Evolutionary conservation across 257 asterid genomes (phyloP).

Genomic region (Anisodus tanguticus): DNA sequence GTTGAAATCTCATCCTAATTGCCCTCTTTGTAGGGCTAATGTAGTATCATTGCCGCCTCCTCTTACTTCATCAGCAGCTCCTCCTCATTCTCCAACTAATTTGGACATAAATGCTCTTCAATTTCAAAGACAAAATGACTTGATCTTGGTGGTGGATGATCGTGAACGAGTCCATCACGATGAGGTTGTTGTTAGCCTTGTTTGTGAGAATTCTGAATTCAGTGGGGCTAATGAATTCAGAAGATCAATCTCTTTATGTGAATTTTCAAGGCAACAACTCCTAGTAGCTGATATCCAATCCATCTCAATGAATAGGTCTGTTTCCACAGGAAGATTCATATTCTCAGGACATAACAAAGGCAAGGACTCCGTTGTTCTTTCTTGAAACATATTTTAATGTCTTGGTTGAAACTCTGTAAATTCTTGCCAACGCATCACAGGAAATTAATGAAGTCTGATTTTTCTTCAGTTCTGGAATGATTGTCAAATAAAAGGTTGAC

Average conservation of each 20-base stretch:
- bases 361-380: slow-evolving; percentile 42
- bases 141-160: slow-evolving; percentile 52
- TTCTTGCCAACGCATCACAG: background rate
- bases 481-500: background rate
- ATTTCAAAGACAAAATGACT: slow-evolving; percentile 43
- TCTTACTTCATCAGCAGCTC: slow-evolving; percentile 20
- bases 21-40: slow-evolving; percentile 81
- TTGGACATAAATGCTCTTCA: slow-evolving; percentile 36
- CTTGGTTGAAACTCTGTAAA: slow-evolving; percentile 15
- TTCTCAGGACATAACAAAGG: slow-evolving; percentile 47
- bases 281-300: slow-evolving; percentile 36
- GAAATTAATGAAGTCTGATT: slow-evolving; percentile 15
- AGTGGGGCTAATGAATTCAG: slow-evolving; percentile 33
- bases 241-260: slow-evolving; percentile 49
- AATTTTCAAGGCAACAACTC: slow-evolving; percentile 42
- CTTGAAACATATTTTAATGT: slow-evolving; percentile 33
- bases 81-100: background rate
- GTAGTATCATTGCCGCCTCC: slow-evolving; percentile 30
- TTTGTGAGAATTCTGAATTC: slow-evolving; percentile 16
- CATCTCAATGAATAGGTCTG: slow-evolving; percentile 51
- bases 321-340: slow-evolving; percentile 53
- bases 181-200: slow-evolving; percentile 38
- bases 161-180: slow-evolving; percentile 45
- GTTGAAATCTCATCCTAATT: slow-evolving; percentile 72
- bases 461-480: background rate